phyloP scores from a whole-genome alignment of 805 yeast species.

The Yarrowia divulgata region DNA sequence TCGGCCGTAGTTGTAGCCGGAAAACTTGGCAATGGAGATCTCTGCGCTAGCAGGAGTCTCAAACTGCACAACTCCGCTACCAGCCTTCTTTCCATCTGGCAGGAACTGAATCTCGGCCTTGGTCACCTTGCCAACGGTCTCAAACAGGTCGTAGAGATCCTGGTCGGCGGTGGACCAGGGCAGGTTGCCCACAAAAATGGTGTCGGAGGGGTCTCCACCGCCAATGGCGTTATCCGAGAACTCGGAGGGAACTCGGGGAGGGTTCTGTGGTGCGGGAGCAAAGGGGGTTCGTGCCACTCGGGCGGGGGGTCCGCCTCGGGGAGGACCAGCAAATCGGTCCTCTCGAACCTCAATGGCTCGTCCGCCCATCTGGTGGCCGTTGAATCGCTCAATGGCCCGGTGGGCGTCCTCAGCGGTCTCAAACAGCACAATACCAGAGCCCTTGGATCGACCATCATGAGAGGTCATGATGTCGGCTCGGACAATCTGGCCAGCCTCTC shows the following conservation, averaged over 20 bases:
- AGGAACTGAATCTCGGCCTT: slow-evolving; percentile 78
- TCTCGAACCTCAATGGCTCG: slow-evolving; percentile 80
- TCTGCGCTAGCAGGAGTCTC: slow-evolving; percentile 72
- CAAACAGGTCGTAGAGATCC: slow-evolving; percentile 85
- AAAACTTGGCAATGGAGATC: slow-evolving; percentile 73
- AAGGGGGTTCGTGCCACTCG: slow-evolving; percentile 35
- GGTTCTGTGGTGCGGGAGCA: slow-evolving; percentile 38
- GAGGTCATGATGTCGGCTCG: slow-evolving; percentile 81
- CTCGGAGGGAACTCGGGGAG: slow-evolving; percentile 48
- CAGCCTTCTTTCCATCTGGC: slow-evolving; percentile 71
- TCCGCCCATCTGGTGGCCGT: slow-evolving; percentile 77
- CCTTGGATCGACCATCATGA: slow-evolving; percentile 77
- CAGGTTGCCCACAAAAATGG: slow-evolving; percentile 75
- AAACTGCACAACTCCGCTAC: slow-evolving; percentile 85
- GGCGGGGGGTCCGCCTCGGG: slow-evolving; percentile 40
- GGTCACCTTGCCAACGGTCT: slow-evolving; percentile 76
- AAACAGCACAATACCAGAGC: slow-evolving; percentile 83
- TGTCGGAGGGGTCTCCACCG: slow-evolving; percentile 64
- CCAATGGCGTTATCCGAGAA: slow-evolving; percentile 74
- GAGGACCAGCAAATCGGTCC: slow-evolving; percentile 57
- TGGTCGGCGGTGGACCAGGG: slow-evolving; percentile 89
- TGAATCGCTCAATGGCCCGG: slow-evolving; percentile 70
- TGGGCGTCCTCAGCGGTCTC: slow-evolving; percentile 70
- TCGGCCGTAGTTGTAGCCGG: slow-evolving; percentile 85
- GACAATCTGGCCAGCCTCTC: slow-evolving; percentile 74